These are phyloP conservation scores for Reticulascus tulasneorum DNA, from an alignment of 2,329 filamentous ascomycete species.

Conservation along the genomic window DNA sequence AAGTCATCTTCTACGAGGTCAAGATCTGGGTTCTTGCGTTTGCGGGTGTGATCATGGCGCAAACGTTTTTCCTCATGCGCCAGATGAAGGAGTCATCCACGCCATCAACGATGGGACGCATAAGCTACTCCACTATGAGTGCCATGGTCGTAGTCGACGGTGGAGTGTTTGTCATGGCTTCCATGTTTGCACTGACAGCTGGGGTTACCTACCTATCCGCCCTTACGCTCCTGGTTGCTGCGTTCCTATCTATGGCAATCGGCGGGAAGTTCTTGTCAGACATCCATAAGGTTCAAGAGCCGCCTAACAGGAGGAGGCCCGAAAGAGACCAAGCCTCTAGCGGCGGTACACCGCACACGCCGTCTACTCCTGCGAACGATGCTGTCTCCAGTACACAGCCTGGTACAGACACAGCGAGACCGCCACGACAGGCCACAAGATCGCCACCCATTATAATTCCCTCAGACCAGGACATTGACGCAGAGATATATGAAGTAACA, in stretches of 20 bases:
- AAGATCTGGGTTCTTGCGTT: slow-evolving; percentile 57
- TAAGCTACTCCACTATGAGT: slow-evolving; percentile 60
- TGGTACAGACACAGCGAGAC: slow-evolving; percentile 33
- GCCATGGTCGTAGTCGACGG: slow-evolving; percentile 62
- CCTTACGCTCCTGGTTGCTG: slow-evolving; percentile 45
- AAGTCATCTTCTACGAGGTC: slow-evolving; percentile 52
- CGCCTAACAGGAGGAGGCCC: slow-evolving; percentile 43
- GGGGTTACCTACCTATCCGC: slow-evolving; percentile 54
- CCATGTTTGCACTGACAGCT: slow-evolving; percentile 52
- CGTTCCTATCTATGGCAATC: slow-evolving; percentile 54
- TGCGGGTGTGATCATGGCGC: slow-evolving; percentile 53
- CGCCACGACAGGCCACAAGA: slow-evolving; percentile 18
- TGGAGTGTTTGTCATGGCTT: slow-evolving; percentile 53
- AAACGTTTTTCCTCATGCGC: slow-evolving; percentile 57
- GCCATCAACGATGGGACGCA: slow-evolving; percentile 61
- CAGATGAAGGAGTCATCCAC: slow-evolving; percentile 66
- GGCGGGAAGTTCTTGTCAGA: slow-evolving; percentile 56
- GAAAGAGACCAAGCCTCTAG: slow-evolving; percentile 20
- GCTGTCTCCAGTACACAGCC: slow-evolving; percentile 30
- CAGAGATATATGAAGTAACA: slow-evolving; percentile 43
- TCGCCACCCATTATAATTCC: slow-evolving; percentile 54
- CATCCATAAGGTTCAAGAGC: slow-evolving; percentile 58
- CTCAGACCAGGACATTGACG: slow-evolving; percentile 60
- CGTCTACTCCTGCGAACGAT: slow-evolving; percentile 20
- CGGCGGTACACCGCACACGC: slow-evolving; percentile 17